Evolutionary conservation across 1,284 basidiomycete species (phyloP), one percentile per base, ranked within the genome.

Genomic region (Cryptococcus amylolentus): DNA sequence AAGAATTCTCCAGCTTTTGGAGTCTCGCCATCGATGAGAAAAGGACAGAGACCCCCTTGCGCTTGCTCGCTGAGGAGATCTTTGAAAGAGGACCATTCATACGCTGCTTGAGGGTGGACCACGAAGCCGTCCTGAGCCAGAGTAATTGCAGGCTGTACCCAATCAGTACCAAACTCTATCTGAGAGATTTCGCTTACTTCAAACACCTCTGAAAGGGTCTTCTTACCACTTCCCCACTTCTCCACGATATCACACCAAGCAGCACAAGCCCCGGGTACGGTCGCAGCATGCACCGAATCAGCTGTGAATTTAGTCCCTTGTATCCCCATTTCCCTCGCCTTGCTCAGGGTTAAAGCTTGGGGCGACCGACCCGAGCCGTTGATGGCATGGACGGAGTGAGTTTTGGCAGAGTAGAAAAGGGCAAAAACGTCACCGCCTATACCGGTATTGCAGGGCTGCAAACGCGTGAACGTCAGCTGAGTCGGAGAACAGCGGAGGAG

Each of bases 241-340:
- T 87, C 83, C 41, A 94, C 81, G 0, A 90, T 88, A 71, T 96
- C 92, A 20, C 88, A 81, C 90, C 93, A 95, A 12, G 89, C 89
- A 20, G 89, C 89, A 3, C 91, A 88, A 23, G 89, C 88, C 49
- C 93, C 92, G 59, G 93, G 93, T 2, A 96, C 92, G 0, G 93
- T 97, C 8, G 90, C 91, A n/a, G 85, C 81, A 71, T 93, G 91
- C 20, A 93, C 74, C 68, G 90, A 85, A 2, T 81, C 84, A 7
- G 80, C 72, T 2, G 88, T 87, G 55, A 91, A 88, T 12, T 51
- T 51, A 8, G 23, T 39, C 37, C 47, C 86, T 0, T 78, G 81
- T 45, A 92, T 71, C 27, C 93, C 92, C 20, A 83, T 83, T 51
- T 80, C 76, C 26, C 84, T 83, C 37, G 84, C 76, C 70, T 90